Evolutionary conservation across 495 filamentous ascomycete species (phyloP).

Genomic region (Immersiella caudata): DNA sequence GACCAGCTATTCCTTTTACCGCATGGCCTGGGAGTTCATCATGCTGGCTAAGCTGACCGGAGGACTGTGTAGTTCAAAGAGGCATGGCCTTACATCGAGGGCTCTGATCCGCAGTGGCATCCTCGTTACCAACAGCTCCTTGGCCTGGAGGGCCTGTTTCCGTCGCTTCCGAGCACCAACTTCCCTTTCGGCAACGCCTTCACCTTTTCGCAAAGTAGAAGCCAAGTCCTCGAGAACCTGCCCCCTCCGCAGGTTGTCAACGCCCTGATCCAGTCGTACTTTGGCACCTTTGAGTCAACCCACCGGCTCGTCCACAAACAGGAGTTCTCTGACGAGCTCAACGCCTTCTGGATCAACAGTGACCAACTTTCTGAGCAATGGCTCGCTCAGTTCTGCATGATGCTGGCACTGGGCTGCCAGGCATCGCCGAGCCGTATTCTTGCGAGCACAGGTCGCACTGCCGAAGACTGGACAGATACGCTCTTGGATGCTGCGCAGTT

Average conservation of each 20-base stretch:
- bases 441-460: constrained; percentile 21
- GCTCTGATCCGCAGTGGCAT: constrained; percentile 29
- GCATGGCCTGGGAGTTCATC: neutral
- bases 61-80: constrained; percentile 27
- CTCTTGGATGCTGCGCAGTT: constrained; percentile 31
- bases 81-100: constrained; percentile 30
- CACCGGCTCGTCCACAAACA: constrained; percentile 28
- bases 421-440: constrained; percentile 23
- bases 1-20: neutral
- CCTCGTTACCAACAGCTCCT: constrained; percentile 28
- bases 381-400: constrained; percentile 35
- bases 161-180: constrained; percentile 23
- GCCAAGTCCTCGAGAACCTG: constrained; percentile 28
- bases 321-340: constrained; percentile 29
- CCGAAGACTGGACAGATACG: constrained; percentile 29
- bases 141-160: constrained; percentile 27
- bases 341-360: constrained; percentile 30
- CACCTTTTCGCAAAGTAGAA: constrained; percentile 18
- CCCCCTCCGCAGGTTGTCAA: constrained; percentile 30
- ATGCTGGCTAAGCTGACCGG: constrained; percentile 8
- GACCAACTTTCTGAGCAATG: constrained; percentile 27
- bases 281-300: constrained; percentile 33
- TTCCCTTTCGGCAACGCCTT: constrained; percentile 31
- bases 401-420: constrained; percentile 32
- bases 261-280: constrained; percentile 30